Evolutionary conservation across 2,329 filamentous ascomycete species (phyloP).

Genomic region (Lasiodiplodia sp.): DNA sequence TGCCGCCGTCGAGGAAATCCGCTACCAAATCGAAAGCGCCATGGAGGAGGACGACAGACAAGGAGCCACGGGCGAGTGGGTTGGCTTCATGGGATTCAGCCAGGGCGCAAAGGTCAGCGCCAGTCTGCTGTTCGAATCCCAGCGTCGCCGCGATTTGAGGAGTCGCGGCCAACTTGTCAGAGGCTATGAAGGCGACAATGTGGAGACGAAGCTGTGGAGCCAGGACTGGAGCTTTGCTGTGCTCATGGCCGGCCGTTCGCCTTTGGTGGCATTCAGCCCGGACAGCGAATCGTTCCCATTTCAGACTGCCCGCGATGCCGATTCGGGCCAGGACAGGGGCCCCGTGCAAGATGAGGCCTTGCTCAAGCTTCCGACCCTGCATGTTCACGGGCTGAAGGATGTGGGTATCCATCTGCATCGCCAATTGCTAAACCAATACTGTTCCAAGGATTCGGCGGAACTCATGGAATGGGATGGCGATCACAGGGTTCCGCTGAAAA

Average conservation of each 20-base stretch:
- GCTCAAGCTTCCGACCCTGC: conserved; percentile 66
- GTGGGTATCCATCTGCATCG: conserved; percentile 66
- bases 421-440: conserved; percentile 65
- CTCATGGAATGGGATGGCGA: conserved; percentile 77
- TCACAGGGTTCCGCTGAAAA: conserved; percentile 75
- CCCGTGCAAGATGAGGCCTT: conserved; percentile 51
- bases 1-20: conserved; percentile 54
- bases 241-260: conserved; percentile 67
- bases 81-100: conserved; percentile 59
- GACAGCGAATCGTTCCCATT: conserved; percentile 38
- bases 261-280: conserved; percentile 60
- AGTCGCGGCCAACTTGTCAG: conserved; percentile 36
- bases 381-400: conserved; percentile 71
- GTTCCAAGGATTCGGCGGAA: conserved; percentile 59
- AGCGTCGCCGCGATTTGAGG: conserved; percentile 54
- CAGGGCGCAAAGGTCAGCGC: conserved; percentile 58
- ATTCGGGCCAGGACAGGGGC: conserved; percentile 38
- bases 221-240: conserved; percentile 66
- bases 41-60: conserved; percentile 54
- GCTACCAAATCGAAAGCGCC: conserved; percentile 53
- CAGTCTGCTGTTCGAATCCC: conserved; percentile 63
- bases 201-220: conserved; percentile 34
- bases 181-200: conserved; percentile 33
- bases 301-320: conserved; percentile 51
- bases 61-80: conserved; percentile 54